Conservation (phyloP, 306 rosid species). For the Psophocarpus tetragonolobus region DNA sequence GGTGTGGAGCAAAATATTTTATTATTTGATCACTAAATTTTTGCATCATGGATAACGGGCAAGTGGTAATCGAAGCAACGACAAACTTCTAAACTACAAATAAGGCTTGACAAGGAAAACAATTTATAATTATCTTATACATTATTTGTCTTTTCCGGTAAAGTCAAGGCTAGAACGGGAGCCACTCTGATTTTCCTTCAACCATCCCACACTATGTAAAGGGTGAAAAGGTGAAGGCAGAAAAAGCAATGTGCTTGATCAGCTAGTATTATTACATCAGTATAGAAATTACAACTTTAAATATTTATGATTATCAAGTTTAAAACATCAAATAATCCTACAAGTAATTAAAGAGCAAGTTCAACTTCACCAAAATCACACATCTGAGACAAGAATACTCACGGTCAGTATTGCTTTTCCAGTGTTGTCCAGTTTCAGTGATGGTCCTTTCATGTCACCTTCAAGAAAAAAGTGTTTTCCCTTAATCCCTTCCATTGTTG, state of each 20-base stretch:
- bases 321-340: background rate
- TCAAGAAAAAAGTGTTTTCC: slow-evolving; percentile 90
- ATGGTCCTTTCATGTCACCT: slow-evolving; percentile 78
- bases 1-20: background rate
- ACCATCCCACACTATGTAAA: background rate
- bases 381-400: slow-evolving; percentile 32
- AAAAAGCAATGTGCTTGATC: slow-evolving; percentile 1
- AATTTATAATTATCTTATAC: background rate
- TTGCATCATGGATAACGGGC: background rate
- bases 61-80: background rate
- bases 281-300: background rate
- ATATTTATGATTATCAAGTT: background rate
- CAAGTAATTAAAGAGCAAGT: background rate
- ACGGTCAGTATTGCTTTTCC: slow-evolving; percentile 92
- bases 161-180: background rate
- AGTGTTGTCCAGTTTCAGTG: slow-evolving; percentile 85
- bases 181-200: slow-evolving; percentile 2
- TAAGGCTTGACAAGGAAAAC: background rate
- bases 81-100: background rate
- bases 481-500: slow-evolving; percentile 62
- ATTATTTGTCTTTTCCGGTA: background rate
- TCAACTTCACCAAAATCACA: slow-evolving; percentile 10
- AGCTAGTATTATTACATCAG: slow-evolving; percentile 2
- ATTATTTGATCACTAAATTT: background rate
- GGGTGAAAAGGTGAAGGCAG: background rate